phyloP scores from a whole-genome alignment of 1,284 basidiomycete species.

The Lentinula novae-zelandiae region DNA sequence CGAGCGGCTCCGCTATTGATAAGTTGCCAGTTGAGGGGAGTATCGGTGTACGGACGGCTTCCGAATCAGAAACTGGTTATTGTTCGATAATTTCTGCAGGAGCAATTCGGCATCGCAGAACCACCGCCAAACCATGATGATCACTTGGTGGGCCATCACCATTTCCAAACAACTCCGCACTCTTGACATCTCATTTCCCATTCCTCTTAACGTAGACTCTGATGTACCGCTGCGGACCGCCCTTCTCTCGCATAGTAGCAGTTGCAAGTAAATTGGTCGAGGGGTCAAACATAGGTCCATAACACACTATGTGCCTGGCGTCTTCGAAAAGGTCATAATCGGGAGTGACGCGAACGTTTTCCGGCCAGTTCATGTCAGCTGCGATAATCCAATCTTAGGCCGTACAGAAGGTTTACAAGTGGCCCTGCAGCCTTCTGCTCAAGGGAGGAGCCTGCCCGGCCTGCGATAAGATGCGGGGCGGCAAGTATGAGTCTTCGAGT shows the following conservation, averaged over 20 bases:
- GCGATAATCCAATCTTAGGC: slow-evolving; percentile 16
- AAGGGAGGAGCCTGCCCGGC: slow-evolving; percentile 5
- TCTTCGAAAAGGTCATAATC: slow-evolving; percentile 8
- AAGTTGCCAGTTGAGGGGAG: background rate
- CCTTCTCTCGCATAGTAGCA: slow-evolving; percentile 14
- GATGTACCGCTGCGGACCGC: slow-evolving; percentile 18
- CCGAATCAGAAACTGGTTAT: background rate
- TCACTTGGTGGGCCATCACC: slow-evolving; percentile 16
- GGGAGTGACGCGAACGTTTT: slow-evolving; percentile 2
- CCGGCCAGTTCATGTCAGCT: slow-evolving; percentile 19
- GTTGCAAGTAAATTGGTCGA: slow-evolving; percentile 16
- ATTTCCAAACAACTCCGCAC: slow-evolving; percentile 9
- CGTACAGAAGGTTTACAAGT: slow-evolving; percentile 12
- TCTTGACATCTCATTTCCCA: background rate
- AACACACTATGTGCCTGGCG: background rate
- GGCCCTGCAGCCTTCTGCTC: slow-evolving; percentile 17
- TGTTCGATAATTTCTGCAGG: too few relatives aligned
- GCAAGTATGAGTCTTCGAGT: slow-evolving; percentile 13
- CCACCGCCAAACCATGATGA: slow-evolving; percentile 15
- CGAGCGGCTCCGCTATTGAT: background rate
- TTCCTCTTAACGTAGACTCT: slow-evolving; percentile 15
- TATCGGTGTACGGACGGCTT: background rate
- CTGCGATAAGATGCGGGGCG: slow-evolving; percentile 15
- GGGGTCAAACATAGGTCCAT: slow-evolving; percentile 18
- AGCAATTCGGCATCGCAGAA: background rate